Conservation (phyloP, 495 filamentous ascomycete species). For the Penicillium soppii region DNA sequence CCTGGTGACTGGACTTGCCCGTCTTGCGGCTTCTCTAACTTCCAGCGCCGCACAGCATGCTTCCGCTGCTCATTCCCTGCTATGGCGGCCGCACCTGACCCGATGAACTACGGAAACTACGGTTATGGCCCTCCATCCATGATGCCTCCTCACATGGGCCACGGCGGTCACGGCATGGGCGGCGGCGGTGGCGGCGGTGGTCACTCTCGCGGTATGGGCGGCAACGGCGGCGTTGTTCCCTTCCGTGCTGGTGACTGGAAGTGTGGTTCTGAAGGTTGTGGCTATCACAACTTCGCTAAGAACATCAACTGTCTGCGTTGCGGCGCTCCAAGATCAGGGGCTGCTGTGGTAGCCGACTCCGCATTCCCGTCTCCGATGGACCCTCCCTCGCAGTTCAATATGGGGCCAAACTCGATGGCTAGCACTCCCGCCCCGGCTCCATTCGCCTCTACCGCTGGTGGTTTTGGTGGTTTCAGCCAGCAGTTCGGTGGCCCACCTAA, state of each 20-base stretch:
- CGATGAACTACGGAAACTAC: constrained; percentile 71
- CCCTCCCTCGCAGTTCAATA: constrained; percentile 72
- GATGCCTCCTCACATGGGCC: constrained; percentile 81
- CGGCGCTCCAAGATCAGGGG: constrained; percentile 88
- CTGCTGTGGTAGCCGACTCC: constrained; percentile 90
- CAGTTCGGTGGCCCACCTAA: constrained; percentile 86
- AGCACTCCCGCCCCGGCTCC: constrained; percentile 82
- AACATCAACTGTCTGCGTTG: constrained; percentile 97
- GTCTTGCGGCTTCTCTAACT: constrained; percentile 78
- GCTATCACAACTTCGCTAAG: constrained; percentile 99
- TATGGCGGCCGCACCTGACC: constrained; percentile 72
- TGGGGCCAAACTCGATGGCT: constrained; percentile 76
- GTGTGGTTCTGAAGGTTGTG: constrained; percentile 95
- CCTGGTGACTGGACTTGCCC: constrained; percentile 99
- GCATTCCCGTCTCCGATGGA: constrained; percentile 92
- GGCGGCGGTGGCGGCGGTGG: constrained; percentile 69
- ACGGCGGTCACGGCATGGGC: constrained; percentile 70
- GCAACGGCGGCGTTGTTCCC: constrained; percentile 83
- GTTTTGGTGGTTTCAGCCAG: constrained; percentile 75
- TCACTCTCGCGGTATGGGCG: constrained; percentile 69
- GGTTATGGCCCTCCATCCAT: constrained; percentile 75
- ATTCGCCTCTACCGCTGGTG: constrained; percentile 70
- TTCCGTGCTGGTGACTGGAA: constrained; percentile 99
- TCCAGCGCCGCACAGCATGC: constrained; percentile 95
- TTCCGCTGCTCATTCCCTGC: constrained; percentile 99